A percentile compares a stretch with the other conserved stretches of the same genome.
phyloP scores from a whole-genome alignment of 768 basidiomycete genomes.

The Roridomyces roridus region DNA sequence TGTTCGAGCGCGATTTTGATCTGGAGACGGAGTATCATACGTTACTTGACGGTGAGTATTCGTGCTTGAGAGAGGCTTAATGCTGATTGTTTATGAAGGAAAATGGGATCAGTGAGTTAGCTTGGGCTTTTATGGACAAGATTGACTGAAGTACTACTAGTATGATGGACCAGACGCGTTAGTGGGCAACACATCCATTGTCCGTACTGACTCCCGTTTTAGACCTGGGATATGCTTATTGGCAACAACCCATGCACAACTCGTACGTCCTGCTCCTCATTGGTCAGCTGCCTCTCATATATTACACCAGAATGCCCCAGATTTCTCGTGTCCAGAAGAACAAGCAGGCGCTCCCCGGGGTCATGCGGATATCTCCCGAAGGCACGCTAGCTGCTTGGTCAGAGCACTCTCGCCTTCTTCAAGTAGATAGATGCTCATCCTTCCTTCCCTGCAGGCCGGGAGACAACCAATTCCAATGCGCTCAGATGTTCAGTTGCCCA shows the following conservation, averaged over 20 bases:
- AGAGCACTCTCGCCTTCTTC: no score
- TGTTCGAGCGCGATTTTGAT: conserved; percentile 68
- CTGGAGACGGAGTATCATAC: conserved; percentile 66
- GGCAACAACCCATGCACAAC: conserved; percentile 76
- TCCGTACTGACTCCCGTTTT: no score
- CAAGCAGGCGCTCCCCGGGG: conserved; percentile 65
- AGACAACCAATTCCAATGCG: conserved; percentile 67
- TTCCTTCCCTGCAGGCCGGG: conserved; percentile 56
- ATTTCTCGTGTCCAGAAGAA: conserved; percentile 57
- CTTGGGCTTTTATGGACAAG: background rate
- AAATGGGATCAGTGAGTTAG: conserved; percentile 68
- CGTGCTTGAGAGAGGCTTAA: background rate
- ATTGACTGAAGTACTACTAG: conserved; percentile 27
- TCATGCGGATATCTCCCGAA: conserved; percentile 69
- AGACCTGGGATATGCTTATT: conserved; percentile 69
- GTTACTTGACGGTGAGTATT: conserved; percentile 54
- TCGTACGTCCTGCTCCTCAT: conserved; percentile 40
- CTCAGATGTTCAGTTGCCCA: conserved; percentile 43
- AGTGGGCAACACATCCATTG: conserved; percentile 18
- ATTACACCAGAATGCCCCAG: conserved; percentile 50
- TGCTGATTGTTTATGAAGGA: conserved; percentile 34
- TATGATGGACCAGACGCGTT: conserved; percentile 79
- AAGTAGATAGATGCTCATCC: background rate
- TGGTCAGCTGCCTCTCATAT: background rate
- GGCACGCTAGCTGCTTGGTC: conserved; percentile 66